phyloP scores from a whole-genome alignment of 441 rosid genomes.

The Croton setiger region DNA sequence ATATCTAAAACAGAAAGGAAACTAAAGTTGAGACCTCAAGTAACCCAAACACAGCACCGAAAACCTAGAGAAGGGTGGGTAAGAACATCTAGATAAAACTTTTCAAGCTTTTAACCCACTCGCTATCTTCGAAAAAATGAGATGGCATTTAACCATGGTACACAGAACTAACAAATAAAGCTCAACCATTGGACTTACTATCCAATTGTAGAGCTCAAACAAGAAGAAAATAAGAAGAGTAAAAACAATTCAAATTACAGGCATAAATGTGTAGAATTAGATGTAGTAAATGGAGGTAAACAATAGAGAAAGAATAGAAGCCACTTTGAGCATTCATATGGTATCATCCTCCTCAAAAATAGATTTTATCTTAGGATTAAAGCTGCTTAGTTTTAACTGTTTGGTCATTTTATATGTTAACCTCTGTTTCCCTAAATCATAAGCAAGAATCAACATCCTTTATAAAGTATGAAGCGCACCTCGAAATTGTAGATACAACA shows the following conservation, averaged over 20 bases:
- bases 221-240: not conserved
- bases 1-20: not conserved
- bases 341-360: not conserved
- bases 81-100: not conserved
- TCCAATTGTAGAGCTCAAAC: not conserved
- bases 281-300: not conserved
- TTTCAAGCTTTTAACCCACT: not conserved
- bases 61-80: no score
- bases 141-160: not conserved
- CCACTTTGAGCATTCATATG: not conserved
- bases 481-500: constrained; percentile 64
- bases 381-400: not conserved
- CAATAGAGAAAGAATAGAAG: not conserved
- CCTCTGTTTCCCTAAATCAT: not conserved
- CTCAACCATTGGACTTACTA: not conserved
- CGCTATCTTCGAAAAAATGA: not conserved
- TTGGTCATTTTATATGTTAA: not conserved
- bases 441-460: constrained; percentile 1
- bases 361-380: not conserved
- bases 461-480: constrained; percentile 37
- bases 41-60: not conserved
- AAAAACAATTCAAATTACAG: not conserved
- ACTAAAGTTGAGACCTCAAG: not conserved
- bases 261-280: not conserved
- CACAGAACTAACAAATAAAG: not conserved